Evolutionary conservation across 2,329 filamentous ascomycete species (phyloP).

Genomic region (Podosphaera xanthii): DNA sequence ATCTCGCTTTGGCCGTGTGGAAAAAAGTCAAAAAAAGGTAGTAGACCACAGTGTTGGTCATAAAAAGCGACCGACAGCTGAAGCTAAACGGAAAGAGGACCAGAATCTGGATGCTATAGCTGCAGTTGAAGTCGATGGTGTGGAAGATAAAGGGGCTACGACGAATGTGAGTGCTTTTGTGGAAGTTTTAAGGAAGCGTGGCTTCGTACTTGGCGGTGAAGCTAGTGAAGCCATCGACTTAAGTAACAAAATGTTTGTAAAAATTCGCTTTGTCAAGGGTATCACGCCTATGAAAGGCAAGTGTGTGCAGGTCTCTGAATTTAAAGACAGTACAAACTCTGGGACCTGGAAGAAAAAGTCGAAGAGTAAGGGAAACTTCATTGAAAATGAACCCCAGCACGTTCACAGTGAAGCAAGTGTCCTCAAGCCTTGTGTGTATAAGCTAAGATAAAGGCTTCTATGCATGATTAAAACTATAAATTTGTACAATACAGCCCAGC

Average conservation of each 20-base stretch:
- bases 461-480: background rate
- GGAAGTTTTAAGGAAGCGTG: slow-evolving; percentile 54
- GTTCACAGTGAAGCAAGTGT: slow-evolving; percentile 41
- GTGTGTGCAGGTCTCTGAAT: slow-evolving; percentile 25
- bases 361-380: slow-evolving; percentile 52
- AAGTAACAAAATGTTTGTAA: slow-evolving; percentile 94
- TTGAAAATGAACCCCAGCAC: slow-evolving; percentile 37
- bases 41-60: slow-evolving; percentile 51
- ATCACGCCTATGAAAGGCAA: slow-evolving; percentile 54
- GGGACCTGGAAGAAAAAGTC: slow-evolving; percentile 45
- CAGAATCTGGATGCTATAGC: slow-evolving; percentile 30
- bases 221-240: slow-evolving; percentile 44
- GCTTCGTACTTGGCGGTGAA: slow-evolving; percentile 59
- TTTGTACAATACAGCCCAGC: background rate
- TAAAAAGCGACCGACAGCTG: slow-evolving; percentile 26
- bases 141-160: slow-evolving; percentile 38
- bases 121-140: slow-evolving; percentile 49
- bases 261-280: slow-evolving; percentile 85
- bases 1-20: slow-evolving; percentile 54
- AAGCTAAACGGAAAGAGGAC: slow-evolving; percentile 20
- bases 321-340: slow-evolving; percentile 28
- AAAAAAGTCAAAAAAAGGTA: slow-evolving; percentile 23
- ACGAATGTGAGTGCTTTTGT: slow-evolving; percentile 79
- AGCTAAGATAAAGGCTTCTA: slow-evolving; percentile 32
- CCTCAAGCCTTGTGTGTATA: slow-evolving; percentile 91